phyloP scores from a whole-genome alignment of 2,329 filamentous ascomycete genomes.

The Dactylellina sp. region DNA sequence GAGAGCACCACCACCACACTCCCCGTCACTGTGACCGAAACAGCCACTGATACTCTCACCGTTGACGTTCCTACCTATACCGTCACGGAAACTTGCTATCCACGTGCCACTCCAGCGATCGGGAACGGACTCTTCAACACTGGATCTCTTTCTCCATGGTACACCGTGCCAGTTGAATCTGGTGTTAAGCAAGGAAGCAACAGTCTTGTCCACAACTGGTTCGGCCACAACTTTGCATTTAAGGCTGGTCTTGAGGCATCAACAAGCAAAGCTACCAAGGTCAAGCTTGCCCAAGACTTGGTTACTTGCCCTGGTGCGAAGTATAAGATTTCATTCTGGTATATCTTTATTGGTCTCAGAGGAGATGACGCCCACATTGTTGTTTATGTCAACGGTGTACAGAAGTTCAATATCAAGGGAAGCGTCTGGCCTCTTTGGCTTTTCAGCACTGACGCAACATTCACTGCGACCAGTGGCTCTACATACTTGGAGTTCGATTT shows the following conservation, averaged over 20 bases:
- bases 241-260: conserved; percentile 1
- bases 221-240: conserved; percentile 2
- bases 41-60: conserved; percentile 11
- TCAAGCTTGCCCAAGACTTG: conserved; percentile 26
- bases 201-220: background rate
- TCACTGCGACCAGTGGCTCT: background rate
- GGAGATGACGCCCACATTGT: background rate
- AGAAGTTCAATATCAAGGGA: conserved; percentile 7
- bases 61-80: conserved; percentile 8
- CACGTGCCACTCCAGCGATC: conserved; percentile 13
- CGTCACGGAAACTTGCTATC: conserved; percentile 26
- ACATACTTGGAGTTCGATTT: conserved; percentile 15
- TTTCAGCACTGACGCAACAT: background rate
- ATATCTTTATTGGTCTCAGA: conserved; percentile 6
- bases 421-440: background rate
- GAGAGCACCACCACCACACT: conserved; percentile 14
- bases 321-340: conserved; percentile 18
- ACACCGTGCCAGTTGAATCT: background rate
- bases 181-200: background rate
- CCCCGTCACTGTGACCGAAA: conserved; percentile 19
- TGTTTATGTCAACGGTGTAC: background rate
- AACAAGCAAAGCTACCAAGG: conserved; percentile 1
- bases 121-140: conserved; percentile 17
- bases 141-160: conserved; percentile 25
- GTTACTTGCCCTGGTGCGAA: conserved; percentile 27